Evolutionary conservation across 305 asterid genomes (phyloP).

Genomic region (Plantago coronopus): DNA sequence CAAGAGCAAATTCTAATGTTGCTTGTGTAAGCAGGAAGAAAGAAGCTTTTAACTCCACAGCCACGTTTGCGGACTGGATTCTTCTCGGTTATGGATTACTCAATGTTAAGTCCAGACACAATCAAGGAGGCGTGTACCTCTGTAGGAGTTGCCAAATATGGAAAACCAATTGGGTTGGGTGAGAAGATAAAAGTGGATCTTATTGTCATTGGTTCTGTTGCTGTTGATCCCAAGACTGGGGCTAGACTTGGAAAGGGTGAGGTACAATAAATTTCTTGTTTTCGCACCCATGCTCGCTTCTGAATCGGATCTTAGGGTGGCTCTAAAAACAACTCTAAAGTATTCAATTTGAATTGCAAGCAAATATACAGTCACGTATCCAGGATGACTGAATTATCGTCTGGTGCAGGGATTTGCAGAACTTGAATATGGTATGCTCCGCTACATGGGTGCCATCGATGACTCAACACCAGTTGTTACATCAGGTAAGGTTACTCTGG

Average conservation of each 20-base stretch:
- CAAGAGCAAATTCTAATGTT: constrained; percentile 11
- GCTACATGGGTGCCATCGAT: constrained; percentile 93
- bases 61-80: constrained; percentile 95
- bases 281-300: constrained; percentile 1
- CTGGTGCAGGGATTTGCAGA: constrained; percentile 87
- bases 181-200: constrained; percentile 87
- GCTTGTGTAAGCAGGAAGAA: constrained; percentile 46
- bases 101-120: constrained; percentile 47
- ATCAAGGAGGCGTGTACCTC: constrained; percentile 90
- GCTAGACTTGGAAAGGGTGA: constrained; percentile 99
- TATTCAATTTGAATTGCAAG: too few species aligned
- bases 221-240: constrained; percentile 85
- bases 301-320: constrained; percentile 8
- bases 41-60: constrained; percentile 85
- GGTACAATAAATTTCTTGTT: constrained; percentile 33
- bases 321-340: constrained; percentile 2
- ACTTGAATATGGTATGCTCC: constrained; percentile 95
- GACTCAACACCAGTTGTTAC: constrained; percentile 81
- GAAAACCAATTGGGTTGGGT: constrained; percentile 77
- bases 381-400: neutral
- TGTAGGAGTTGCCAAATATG: constrained; percentile 85
- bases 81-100: constrained; percentile 70
- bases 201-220: constrained; percentile 88
- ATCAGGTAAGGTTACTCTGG: constrained; percentile 42
- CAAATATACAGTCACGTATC: too few species aligned